Conservation (phyloP, 768 basidiomycete species). For the Coprinopsis cinerea region DNA sequence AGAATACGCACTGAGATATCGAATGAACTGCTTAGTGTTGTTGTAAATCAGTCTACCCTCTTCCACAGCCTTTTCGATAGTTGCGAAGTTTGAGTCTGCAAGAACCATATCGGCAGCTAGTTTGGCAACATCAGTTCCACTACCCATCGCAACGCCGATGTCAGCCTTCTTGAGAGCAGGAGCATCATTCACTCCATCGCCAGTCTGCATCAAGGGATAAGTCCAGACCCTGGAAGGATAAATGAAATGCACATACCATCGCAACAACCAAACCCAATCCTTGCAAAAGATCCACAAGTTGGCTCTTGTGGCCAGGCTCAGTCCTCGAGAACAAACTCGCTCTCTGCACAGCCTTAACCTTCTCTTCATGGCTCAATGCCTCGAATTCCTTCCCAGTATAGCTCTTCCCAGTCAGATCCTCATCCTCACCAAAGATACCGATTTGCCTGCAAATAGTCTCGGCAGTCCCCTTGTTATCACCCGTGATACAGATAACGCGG, state of each 20-base stretch:
- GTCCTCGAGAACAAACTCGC: conserved; percentile 91
- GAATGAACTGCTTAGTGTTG: conserved; percentile 99
- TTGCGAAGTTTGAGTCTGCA: conserved; percentile 95
- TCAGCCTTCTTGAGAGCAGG: conserved; percentile 96
- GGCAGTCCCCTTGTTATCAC: conserved; percentile 96
- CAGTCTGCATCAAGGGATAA: conserved; percentile 48
- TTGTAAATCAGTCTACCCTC: conserved; percentile 98
- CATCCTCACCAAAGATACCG: conserved; percentile 82
- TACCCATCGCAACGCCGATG: conserved; percentile 99
- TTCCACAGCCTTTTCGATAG: conserved; percentile 94
- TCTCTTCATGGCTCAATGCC: conserved; percentile 70
- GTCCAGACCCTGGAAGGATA: not conserved
- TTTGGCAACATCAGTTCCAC: conserved; percentile 97
- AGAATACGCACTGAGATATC: conserved; percentile 78
- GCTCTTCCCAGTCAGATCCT: conserved; percentile 91
- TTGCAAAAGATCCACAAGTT: conserved; percentile 92
- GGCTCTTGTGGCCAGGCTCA: conserved; percentile 91
- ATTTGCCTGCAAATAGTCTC: conserved; percentile 97
- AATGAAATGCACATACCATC: conserved; percentile 52
- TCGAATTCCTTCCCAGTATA: conserved; percentile 94
- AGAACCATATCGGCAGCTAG: conserved; percentile 98
- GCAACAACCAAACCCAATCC: conserved; percentile 90
- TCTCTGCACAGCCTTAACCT: conserved; percentile 78
- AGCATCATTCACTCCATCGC: conserved; percentile 98
- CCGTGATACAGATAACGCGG: conserved; percentile 94